A percentile compares a stretch with the other conserved stretches of the same genome.
phyloP scores from a whole-genome alignment of 495 filamentous ascomycete species.

The Aspergillus taichungensis region DNA sequence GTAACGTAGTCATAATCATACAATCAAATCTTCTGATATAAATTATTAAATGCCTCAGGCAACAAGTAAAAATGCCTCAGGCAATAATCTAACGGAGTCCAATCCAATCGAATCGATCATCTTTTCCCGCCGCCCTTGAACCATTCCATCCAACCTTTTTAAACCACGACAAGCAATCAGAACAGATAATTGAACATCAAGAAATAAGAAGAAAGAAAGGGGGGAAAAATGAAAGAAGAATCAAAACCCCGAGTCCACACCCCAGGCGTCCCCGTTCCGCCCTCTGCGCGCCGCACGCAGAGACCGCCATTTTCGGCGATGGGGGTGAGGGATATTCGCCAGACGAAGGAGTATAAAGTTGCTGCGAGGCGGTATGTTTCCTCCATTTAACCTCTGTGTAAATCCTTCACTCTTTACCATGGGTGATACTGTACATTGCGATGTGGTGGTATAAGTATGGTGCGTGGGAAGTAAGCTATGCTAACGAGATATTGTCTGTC shows the following conservation, averaged over 20 bases:
- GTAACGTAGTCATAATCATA: no score
- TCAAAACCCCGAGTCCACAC: constrained; percentile 4
- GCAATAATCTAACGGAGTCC: no score
- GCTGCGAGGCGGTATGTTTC: constrained; percentile 17
- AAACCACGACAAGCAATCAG: background rate
- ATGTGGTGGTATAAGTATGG: no score
- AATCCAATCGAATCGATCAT: no score
- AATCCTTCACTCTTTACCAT: background rate
- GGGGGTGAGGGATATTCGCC: constrained; percentile 14
- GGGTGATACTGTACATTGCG: no score
- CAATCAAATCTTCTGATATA: no score
- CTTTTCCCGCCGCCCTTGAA: no score
- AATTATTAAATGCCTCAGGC: no score
- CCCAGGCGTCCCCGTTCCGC: constrained; percentile 8
- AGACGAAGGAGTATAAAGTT: constrained; percentile 25
- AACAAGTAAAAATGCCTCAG: no score
- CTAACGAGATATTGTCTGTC: background rate
- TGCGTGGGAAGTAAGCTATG: no score
- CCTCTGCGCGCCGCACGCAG: constrained; percentile 1
- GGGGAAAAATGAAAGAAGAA: background rate
- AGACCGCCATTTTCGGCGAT: no score
- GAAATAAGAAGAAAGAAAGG: constrained; percentile 1
- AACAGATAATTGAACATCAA: background rate
- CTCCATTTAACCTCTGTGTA: background rate
- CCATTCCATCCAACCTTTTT: background rate